Evolutionary conservation across 2,329 filamentous ascomycete genomes (phyloP), one percentile per base, ranked within the genome.

Genomic region (Aspergillus pseudoterreus): DNA sequence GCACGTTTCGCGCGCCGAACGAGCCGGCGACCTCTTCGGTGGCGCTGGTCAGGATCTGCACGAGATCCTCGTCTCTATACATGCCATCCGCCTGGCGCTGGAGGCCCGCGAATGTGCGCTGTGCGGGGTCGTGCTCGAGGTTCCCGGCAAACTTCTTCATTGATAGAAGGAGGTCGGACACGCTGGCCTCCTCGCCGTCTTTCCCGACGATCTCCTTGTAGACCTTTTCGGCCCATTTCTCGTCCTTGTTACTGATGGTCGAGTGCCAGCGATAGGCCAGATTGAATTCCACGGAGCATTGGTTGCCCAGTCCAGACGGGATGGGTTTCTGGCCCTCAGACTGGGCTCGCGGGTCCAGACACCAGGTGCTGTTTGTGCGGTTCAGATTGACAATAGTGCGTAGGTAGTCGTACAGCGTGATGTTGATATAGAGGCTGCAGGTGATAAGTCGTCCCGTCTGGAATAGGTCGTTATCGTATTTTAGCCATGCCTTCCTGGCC

Each of bases 261-360:
- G 88, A 90, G 73, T 95, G 90, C 89, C 90, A 95, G 57, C 90
- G 81, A 69, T 95, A 95, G 59, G 88, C 87, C 11, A 95, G 78
- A 65, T 94, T 95, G 77, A 95, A 95, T 73, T 95, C 90, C 4
- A 87, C 88, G 0, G 88, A 92, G 4, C 92, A 88, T 57, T 87
- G 84, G 63, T 94, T 95, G 45, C 90, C 90, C 0, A 87, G 82
- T 41, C 88, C 90, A 21, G 84, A 79, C 42, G 88, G 83, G 0
- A 86, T 82, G 0, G 82, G 84, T 56, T 77, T 71, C 45, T 61
- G 63, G 78, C 78, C 78, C 36, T 81, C 84, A 69, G 85, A 87
- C 59, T 87, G 82, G 12, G 82, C 80, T 21, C 90, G 80, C 0
- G 89, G 90, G 61, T 94, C 88, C 27, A 95, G 78, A 1, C 86